A percentile compares a stretch with the other conserved stretches of the same genome.
These are phyloP conservation scores for Trametes pubescens DNA, from an alignment of 1,284 basidiomycete genomes.

Conservation along the genomic window DNA sequence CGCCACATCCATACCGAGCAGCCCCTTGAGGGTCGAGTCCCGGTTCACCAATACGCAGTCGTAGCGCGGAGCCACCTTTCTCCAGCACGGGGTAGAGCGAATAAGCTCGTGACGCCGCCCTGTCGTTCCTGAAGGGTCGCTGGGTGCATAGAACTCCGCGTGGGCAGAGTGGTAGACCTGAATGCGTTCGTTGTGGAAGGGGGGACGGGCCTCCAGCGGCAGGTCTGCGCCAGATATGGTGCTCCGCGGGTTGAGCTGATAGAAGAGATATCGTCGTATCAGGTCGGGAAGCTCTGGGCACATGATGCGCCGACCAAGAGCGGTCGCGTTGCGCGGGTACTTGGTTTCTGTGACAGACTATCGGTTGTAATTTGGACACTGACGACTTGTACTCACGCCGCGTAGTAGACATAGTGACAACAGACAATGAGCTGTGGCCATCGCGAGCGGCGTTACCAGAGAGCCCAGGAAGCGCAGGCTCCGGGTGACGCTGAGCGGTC, in stretches of 20 bases:
- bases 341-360: neutral
- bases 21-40: neutral
- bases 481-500: too few relatives aligned
- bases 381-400: neutral
- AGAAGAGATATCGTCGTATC: neutral
- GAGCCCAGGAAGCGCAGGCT: too few relatives aligned
- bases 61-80: slow-evolving; percentile 4
- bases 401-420: neutral
- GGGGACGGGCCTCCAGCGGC: neutral
- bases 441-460: too few relatives aligned
- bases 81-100: slow-evolving; percentile 30
- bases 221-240: neutral
- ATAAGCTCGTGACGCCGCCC: slow-evolving; percentile 34
- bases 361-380: neutral
- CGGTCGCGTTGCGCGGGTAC: neutral
- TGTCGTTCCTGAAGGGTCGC: slow-evolving; percentile 32
- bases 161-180: slow-evolving; percentile 19
- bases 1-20: slow-evolving; percentile 9
- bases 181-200: neutral
- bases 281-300: neutral
- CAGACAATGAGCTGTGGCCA: too few relatives aligned
- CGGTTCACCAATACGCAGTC: slow-evolving; percentile 25
- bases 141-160: slow-evolving; percentile 33
- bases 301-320: neutral
- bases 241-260: neutral